Evolutionary conservation across 1,284 basidiomycete genomes (phyloP).

Genomic region (Leucoagaricus sp.): DNA sequence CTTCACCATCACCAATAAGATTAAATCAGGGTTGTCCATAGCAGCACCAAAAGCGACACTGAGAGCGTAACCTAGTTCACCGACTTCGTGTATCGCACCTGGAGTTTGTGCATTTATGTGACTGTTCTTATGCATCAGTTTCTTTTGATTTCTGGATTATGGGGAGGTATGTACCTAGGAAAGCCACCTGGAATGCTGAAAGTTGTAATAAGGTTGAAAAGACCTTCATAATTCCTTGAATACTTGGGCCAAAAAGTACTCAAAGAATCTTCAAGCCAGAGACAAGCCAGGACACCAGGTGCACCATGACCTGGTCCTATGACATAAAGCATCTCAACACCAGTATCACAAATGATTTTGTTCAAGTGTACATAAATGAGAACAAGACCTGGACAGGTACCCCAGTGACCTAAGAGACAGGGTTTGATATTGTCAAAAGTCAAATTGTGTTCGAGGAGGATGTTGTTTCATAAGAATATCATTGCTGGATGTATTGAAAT

Average conservation of each 20-base stretch:
- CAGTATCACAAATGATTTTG: constrained; percentile 66
- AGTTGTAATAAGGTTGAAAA: constrained; percentile 63
- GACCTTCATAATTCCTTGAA: constrained; percentile 60
- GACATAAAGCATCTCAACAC: constrained; percentile 66
- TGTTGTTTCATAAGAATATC: constrained; percentile 81
- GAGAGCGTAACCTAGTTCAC: constrained; percentile 88
- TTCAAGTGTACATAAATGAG: constrained; percentile 84
- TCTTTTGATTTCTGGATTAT: background rate
- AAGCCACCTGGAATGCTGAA: constrained; percentile 72
- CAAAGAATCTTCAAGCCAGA: constrained; percentile 84
- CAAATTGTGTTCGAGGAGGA: constrained; percentile 64
- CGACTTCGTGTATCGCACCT: constrained; percentile 88
- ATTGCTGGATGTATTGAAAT: constrained; percentile 49
- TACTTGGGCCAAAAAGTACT: constrained; percentile 74
- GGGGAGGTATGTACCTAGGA: constrained; percentile 46
- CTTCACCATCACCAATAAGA: constrained; percentile 89
- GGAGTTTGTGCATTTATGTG: constrained; percentile 82
- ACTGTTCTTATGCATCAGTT: constrained; percentile 30
- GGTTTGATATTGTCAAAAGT: constrained; percentile 74
- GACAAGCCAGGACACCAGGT: constrained; percentile 76
- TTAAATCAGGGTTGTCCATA: constrained; percentile 87
- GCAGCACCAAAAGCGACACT: constrained; percentile 82
- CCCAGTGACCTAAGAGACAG: constrained; percentile 79
- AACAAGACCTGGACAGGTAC: constrained; percentile 76
- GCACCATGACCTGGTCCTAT: constrained; percentile 81